Base-by-base conservation (phyloP, 768 basidiomycete genomes). In the Cystofilobasidium capitatum region DNA sequence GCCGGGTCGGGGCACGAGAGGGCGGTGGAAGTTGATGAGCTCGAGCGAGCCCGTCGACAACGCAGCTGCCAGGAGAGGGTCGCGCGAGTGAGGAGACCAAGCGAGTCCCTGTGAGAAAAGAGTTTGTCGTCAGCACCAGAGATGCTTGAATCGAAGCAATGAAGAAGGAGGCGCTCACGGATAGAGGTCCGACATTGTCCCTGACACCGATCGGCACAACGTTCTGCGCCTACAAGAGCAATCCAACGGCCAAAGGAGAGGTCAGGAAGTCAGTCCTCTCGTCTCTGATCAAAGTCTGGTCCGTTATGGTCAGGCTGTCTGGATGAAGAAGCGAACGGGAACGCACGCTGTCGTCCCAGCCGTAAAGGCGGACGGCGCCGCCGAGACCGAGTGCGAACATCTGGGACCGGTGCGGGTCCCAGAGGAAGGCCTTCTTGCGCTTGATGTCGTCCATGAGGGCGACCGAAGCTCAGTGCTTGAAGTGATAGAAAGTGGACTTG, bases 301-400 rank as follows among this genome's bases (percentile, higher is more conserved):
- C 39, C 13, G 10, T 13, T n/a, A 29, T 1, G 20, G 35, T 36
- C 10, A 45, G 58, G 3, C 20, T 13, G 22, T 33, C 39, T 24
- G 39, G 26, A 35, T 33, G 35, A 8, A 20, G 16, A 37, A 36
- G 35, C 33, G 13, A n/a, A n/a, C n/a, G 35, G 9, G 31, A 13
- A 35, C 66, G 59, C 24, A 62, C 66, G n/a, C 54, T 54, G 14
- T 59, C 36, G 8, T 68, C 60, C 66, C 66, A 68, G 39, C 22
- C 39, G 39, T 61, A 68, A 26, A 68, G 60, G 3, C 45, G 44
- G 24, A 68, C 60, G 39, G 60, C 36, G 22, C 66, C 58, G 16
- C 37, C 24, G n/a, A 59, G 29, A 3, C 45, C 66, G 26, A 68
- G 45, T 1, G 42, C 60, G 39, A 68, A 68, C 20, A 59, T 31